Base-by-base conservation (phyloP, 2,329 filamentous ascomycete genomes). In the Botrytis fabae region DNA sequence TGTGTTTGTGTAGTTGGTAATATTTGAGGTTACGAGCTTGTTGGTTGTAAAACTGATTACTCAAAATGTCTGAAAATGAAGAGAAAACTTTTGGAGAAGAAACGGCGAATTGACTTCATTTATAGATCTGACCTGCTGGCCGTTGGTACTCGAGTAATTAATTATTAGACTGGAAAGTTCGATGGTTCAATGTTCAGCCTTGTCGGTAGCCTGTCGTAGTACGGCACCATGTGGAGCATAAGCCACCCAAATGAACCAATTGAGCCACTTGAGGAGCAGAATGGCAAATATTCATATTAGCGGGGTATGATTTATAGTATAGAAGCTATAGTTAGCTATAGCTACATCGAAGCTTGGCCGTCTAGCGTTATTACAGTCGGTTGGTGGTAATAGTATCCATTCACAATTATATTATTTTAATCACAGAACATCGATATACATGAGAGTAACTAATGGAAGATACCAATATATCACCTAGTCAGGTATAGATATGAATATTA, bases 1-100 rank as follows among this genome's bases (percentile, higher is more conserved):
- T 79, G 61, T 20, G 28, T 25, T 44, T 35, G 18, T 42, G n/a
- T 46, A 65, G 28, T 44, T 57, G n/a, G 7, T 18, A 18, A 18
- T 16, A 18, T 9, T 7, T 28, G 51, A 18, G 14, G 4, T 65
- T 38, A 46, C 14, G 2, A 16, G n/a, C 59, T 25, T 28, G 2
- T n/a, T 4, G 38, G 16, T 71, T 8, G 18, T 42, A 20, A n/a
- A 40, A 18, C 35, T 65, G 1, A 14, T 57, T 4, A n/a, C 3
- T 32, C 4, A 38, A 3, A 6, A 44, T 40, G 14, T 44, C 4
- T 7, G 32, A 61, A 2, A 38, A 22, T 44, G 6, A 57, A 18
- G n/a, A 32, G n/a, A 32, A 57, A 57, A 8, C n/a, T 28, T 57
- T 57, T 57, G 14, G n/a, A 57, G 14, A 28, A 57, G n/a, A 42